Base-by-base conservation (phyloP, 2,329 filamentous ascomycete species). In the Pezicula neosporulosa region DNA sequence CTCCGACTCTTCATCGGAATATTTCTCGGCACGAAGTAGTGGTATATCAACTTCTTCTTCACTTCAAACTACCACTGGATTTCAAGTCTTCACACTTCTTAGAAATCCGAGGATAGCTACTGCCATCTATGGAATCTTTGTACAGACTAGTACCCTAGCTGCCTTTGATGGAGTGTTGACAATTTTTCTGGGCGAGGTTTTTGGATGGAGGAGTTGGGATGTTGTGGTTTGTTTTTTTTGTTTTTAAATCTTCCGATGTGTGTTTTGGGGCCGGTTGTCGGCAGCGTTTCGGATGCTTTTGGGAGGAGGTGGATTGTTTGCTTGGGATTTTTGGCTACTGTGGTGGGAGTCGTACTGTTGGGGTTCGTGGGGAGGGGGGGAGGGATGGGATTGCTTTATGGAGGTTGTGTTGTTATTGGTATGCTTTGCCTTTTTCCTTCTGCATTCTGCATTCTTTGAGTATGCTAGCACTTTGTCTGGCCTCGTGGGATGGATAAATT, bases 81-180 rank as follows among this genome's bases (percentile, higher is more conserved):
- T 44, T 24, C 42, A n/a, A 27, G 44, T 39, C 15, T 47, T 50
- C 41, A 44, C 13, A 6, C 47, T 52, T 4, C 37, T 50, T 1
- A 13, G 28, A 5, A 49, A 47, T 35, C 47, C 45, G n/a, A 43
- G 46, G n/a, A 38, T 50, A 10, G 37, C 47, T 6, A 47, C 49
- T 37, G 49, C 53, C 2, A 49, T 55, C 4, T 55, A 55, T 30
- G 53, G 47, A 7, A 43, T 55, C 3, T 55, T 55, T 18, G 38
- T 50, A 6, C 49, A 55, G 3, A 41, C 51, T 2, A 21, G 33
- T 19, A 35, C 50, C 15, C 15, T 43, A 13, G 33, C 49, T 4
- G 43, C 19, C 15, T 55, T 52, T 9, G 49, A 52, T 50, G 53
- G 43, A 0, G 49, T 55, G 2, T 44, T 55, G 13, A 44, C 49